Base-by-base conservation (phyloP, 2,329 filamentous ascomycete genomes). In the Calonectria ilicicola region DNA sequence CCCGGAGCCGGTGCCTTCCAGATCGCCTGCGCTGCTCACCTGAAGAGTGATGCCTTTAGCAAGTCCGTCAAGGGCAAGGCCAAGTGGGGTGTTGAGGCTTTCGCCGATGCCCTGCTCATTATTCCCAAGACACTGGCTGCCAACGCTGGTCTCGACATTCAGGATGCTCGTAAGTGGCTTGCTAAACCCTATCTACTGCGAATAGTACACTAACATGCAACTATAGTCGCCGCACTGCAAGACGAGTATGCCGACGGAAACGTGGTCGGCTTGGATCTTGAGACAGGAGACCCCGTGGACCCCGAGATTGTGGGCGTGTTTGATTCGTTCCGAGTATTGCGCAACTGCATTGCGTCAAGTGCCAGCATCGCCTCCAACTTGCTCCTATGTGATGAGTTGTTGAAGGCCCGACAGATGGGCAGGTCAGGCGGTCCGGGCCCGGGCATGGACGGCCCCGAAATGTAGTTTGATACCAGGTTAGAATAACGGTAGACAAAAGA, bases 71-170 rank as follows among this genome's bases (percentile, higher is more conserved):
- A 98, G 90, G 97, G 97, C 81, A 99, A 99, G 89, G 95, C 96
- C 47, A 98, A 98, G 87, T 98, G 92, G 90, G 97, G 97, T 83
- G 96, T 99, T 9, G 91, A 93, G 77, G 97, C 97, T 9, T 99
- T 99, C 84, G 95, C 97, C 9, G 96, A 99, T 85, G 96, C 97
- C 66, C 90, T 99, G 56, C 89, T 99, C 74, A 90, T 99, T 80
- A 98, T 99, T 81, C 97, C 97, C 80, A 99, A 99, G 91, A 98
- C 96, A 2, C 89, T 99, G 75, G 97, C 97, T 56, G 95, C 96
- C 77, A 99, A 99, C 82, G 95, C 95, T 65, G 97, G 97, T 72
- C 96, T 98, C 80, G 97, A 99, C 82, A 95, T 99, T 74, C 97
- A 99, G 86, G 97, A 99, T 86, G 93, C 95, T 77, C 88, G 94